These are phyloP conservation scores for Tylopilus rubrobrunneus DNA, from an alignment of 768 basidiomycete genomes.

Conservation along the genomic window DNA sequence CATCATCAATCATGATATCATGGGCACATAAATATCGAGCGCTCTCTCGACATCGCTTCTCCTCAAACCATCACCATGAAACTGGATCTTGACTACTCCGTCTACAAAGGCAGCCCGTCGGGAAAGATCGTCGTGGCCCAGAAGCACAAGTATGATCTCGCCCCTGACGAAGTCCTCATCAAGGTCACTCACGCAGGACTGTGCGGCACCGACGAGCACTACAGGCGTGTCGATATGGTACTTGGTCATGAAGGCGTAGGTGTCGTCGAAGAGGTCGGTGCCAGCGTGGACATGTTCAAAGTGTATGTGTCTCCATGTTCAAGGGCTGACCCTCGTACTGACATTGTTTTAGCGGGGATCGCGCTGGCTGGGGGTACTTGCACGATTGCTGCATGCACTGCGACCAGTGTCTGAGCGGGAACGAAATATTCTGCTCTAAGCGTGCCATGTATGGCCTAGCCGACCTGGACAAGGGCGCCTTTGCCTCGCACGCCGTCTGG, in stretches of 20 bases:
- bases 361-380: slow-evolving; percentile 34
- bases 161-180: slow-evolving; percentile 28
- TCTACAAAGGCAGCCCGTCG: slow-evolving; percentile 27
- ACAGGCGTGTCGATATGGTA: slow-evolving; percentile 30
- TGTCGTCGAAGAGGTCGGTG: slow-evolving; percentile 31
- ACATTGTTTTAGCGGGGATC: slow-evolving; percentile 27
- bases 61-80: slow-evolving; percentile 7
- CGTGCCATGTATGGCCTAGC: slow-evolving; percentile 23
- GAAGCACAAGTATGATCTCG: slow-evolving; percentile 16
- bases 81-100: slow-evolving; percentile 24
- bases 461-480: slow-evolving; percentile 33
- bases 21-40: too few species aligned
- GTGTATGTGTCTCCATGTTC: slow-evolving; percentile 20
- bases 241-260: slow-evolving; percentile 40
- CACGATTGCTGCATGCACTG: slow-evolving; percentile 33
- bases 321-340: background rate
- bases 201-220: slow-evolving; percentile 39
- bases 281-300: slow-evolving; percentile 31
- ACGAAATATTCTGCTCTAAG: slow-evolving; percentile 27
- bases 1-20: too few species aligned
- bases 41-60: too few species aligned
- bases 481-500: slow-evolving; percentile 35
- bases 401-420: slow-evolving; percentile 31
- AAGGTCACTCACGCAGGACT: slow-evolving; percentile 34
- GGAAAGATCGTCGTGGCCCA: slow-evolving; percentile 19